phyloP scores from a whole-genome alignment of 768 basidiomycete genomes.

The Suillus americanus region DNA sequence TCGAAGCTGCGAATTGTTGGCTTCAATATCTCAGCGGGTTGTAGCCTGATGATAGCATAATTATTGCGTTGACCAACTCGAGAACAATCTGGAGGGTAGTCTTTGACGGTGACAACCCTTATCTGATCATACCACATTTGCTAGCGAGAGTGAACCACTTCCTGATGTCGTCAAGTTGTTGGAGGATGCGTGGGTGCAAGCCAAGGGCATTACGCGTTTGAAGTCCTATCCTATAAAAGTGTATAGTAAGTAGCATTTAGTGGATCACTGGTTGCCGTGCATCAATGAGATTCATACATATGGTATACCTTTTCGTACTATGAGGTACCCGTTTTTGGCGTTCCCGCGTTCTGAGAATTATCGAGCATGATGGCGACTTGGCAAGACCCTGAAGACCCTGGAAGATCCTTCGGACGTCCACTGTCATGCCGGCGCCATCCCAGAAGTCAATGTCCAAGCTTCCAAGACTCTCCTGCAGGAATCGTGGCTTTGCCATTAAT shows the following conservation, averaged over 20 bases:
- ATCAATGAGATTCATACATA: background rate
- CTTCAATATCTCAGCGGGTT: slow-evolving; percentile 22
- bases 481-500: background rate
- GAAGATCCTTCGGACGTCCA: too few relatives aligned
- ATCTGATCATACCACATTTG: background rate
- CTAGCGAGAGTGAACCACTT: slow-evolving; percentile 8
- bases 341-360: background rate
- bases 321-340: too few relatives aligned
- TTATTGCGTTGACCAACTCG: slow-evolving; percentile 33
- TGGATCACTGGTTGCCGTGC: too few relatives aligned
- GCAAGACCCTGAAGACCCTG: background rate
- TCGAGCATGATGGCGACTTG: too few relatives aligned
- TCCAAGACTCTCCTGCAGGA: background rate
- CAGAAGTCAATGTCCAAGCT: background rate
- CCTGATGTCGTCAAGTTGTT: slow-evolving; percentile 1
- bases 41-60: slow-evolving; percentile 23
- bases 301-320: background rate
- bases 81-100: slow-evolving; percentile 15
- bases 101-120: background rate
- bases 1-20: slow-evolving; percentile 21
- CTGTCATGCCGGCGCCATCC: too few relatives aligned
- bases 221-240: background rate
- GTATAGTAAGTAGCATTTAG: background rate
- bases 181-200: slow-evolving; percentile 1
- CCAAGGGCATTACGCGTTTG: background rate